Percentiles rank a stretch among this genome's conserved stretches.
Conservation (phyloP, 129 eudicot species). For the Saposhnikovia divaricata region DNA sequence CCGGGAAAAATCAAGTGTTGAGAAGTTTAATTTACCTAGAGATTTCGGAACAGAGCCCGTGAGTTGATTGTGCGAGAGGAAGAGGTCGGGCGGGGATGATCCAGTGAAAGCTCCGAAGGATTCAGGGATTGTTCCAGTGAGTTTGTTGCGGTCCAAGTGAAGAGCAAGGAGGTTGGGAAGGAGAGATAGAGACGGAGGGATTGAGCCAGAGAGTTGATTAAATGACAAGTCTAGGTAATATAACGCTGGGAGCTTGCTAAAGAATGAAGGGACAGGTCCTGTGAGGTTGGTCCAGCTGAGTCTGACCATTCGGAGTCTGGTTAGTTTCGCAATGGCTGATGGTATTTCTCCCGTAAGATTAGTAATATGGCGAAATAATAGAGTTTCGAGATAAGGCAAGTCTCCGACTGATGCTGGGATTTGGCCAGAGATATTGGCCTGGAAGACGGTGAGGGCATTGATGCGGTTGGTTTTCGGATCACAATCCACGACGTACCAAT, state of each 20-base stretch:
- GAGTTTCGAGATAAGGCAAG: slow-evolving; percentile 33
- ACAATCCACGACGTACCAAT: slow-evolving; percentile 17
- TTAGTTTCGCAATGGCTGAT: slow-evolving; percentile 38
- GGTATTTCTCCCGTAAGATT: slow-evolving; percentile 59
- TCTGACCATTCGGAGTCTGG: slow-evolving; percentile 22
- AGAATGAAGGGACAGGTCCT: slow-evolving; percentile 37
- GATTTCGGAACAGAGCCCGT: slow-evolving; percentile 45
- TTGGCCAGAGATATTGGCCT: slow-evolving; percentile 41
- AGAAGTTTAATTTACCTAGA: slow-evolving; percentile 36
- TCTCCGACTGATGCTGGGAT: slow-evolving; percentile 47
- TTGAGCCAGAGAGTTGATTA: slow-evolving; percentile 49
- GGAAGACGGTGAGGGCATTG: slow-evolving; percentile 26
- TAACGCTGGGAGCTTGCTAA: slow-evolving; percentile 33
- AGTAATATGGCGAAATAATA: slow-evolving; percentile 26
- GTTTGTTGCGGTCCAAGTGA: slow-evolving; percentile 42
- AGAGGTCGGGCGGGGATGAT: slow-evolving; percentile 14
- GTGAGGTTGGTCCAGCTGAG: slow-evolving; percentile 38
- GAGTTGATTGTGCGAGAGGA: slow-evolving; percentile 47
- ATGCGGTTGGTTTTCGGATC: slow-evolving; percentile 14
- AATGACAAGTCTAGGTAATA: slow-evolving; percentile 19
- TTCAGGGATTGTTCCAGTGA: slow-evolving; percentile 60
- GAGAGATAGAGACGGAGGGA: slow-evolving; percentile 40
- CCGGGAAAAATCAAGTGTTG: slow-evolving; percentile 33
- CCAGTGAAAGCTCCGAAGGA: slow-evolving; percentile 37
- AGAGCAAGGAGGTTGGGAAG: slow-evolving; percentile 23